Percentiles rank a stretch among this genome's conserved stretches.
Conservation (phyloP, 345 rosid genomes). For the Pistacia atlantica region DNA sequence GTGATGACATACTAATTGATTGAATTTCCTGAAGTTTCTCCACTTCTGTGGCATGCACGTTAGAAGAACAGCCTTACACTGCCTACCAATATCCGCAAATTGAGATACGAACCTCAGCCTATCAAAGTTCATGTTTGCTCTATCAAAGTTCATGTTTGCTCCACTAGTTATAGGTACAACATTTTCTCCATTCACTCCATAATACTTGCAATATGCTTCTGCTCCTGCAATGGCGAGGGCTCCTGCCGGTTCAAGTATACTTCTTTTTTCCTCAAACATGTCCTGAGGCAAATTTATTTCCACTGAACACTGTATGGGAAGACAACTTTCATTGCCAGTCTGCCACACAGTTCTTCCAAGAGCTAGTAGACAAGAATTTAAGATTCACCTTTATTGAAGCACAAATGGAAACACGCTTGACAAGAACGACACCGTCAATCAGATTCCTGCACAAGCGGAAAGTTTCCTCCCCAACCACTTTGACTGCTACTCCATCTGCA, state of each 20-base stretch:
- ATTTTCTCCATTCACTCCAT: slow-evolving; percentile 68
- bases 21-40: slow-evolving; percentile 83
- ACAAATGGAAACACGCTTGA: slow-evolving; percentile 97
- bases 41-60: slow-evolving; percentile 75
- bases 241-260: slow-evolving; percentile 95
- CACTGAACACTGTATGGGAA: neutral
- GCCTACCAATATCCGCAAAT: slow-evolving; percentile 94
- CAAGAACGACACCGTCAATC: slow-evolving; percentile 94
- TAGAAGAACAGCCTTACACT: slow-evolving; percentile 87
- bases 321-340: no score
- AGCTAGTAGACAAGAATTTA: neutral
- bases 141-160: slow-evolving; percentile 97
- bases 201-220: slow-evolving; percentile 94
- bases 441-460: slow-evolving; percentile 76
- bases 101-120: slow-evolving; percentile 87
- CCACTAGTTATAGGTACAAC: slow-evolving; percentile 92
- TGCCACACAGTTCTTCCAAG: no score
- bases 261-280: slow-evolving; percentile 97
- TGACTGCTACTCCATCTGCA: slow-evolving; percentile 99
- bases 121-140: slow-evolving; percentile 96
- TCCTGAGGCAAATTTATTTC: slow-evolving; percentile 41
- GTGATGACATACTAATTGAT: slow-evolving; percentile 60
- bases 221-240: slow-evolving; percentile 98
- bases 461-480: slow-evolving; percentile 94
- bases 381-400: slow-evolving; percentile 85